phyloP scores from a whole-genome alignment of 169 alveolate genomes.

The Amoebophrya sp. region DNA sequence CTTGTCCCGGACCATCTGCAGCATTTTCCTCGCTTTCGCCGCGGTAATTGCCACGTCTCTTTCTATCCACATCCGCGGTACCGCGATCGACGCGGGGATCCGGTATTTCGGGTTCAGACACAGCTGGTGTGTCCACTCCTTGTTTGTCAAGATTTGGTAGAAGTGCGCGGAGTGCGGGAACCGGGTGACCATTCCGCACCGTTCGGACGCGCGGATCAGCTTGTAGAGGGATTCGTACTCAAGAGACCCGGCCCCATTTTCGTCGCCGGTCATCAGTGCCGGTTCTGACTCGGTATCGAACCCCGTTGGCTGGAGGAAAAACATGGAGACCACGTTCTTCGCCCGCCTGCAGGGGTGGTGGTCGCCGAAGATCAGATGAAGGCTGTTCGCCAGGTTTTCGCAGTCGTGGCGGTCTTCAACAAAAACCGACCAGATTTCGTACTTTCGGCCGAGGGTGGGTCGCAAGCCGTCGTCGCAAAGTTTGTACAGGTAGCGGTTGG shows the following conservation, averaged over 20 bases:
- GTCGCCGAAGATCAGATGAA: background rate
- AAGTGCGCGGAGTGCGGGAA: slow-evolving; percentile 14
- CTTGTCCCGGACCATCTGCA: background rate
- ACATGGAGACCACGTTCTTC: background rate
- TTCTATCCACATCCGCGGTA: background rate
- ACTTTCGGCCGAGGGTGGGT: background rate
- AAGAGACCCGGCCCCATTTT: background rate
- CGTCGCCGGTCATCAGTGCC: slow-evolving; percentile 10
- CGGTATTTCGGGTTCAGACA: background rate
- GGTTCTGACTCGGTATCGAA: background rate
- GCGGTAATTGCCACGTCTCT: background rate
- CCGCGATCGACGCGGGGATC: background rate
- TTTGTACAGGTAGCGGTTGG: background rate
- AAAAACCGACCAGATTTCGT: background rate
- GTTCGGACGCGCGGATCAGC: background rate
- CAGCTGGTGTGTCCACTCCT: background rate
- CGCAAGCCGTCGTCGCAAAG: background rate
- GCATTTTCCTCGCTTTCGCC: background rate
- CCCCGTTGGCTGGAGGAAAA: background rate
- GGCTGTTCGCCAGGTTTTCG: background rate
- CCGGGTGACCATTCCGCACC: background rate
- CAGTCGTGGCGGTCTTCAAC: background rate
- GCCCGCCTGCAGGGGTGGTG: background rate
- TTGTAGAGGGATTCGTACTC: background rate
- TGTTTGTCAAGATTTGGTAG: background rate